Percentiles rank a stretch among this genome's conserved stretches.
Conservation (phyloP, 768 basidiomycete species). For the Tephrocybe sp. region DNA sequence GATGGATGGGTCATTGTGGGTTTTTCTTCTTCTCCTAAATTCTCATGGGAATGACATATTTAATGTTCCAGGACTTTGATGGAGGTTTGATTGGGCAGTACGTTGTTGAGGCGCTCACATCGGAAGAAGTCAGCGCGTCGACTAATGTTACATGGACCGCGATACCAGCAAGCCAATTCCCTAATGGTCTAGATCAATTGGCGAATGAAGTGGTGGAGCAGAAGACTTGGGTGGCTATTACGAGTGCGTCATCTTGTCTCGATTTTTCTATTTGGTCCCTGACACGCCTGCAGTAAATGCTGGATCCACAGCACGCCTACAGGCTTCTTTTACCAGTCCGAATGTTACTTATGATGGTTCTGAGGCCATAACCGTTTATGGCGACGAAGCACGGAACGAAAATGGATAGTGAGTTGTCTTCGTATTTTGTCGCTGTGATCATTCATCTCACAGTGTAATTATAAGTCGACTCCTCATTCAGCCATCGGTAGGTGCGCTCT, state of each 20-base stretch:
- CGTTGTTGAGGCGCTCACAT: constrained; percentile 39
- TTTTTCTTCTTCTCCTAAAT: background rate
- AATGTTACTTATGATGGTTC: constrained; percentile 49
- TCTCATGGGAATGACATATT: background rate
- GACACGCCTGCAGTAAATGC: constrained; percentile 34
- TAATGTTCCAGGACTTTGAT: constrained; percentile 61
- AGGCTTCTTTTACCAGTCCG: constrained; percentile 33
- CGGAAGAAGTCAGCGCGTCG: constrained; percentile 16
- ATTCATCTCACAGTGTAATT: background rate
- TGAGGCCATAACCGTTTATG: constrained; percentile 47
- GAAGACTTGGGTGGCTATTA: constrained; percentile 52
- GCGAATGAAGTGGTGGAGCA: constrained; percentile 47
- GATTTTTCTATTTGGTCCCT: background rate
- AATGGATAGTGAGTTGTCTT: constrained; percentile 50
- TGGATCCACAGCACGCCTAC: constrained; percentile 36
- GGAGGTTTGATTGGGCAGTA: constrained; percentile 49
- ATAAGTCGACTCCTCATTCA: constrained; percentile 34
- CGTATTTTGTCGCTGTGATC: background rate
- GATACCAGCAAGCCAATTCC: constrained; percentile 41
- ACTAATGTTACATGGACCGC: constrained; percentile 46
- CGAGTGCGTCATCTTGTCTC: constrained; percentile 37
- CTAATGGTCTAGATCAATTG: constrained; percentile 43
- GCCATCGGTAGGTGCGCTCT: constrained; percentile 25
- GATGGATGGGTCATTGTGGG: constrained; percentile 4
- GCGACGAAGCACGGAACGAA: constrained; percentile 54